phyloP scores from a whole-genome alignment of 1,284 basidiomycete species.

The Pisolithus thermaeus region DNA sequence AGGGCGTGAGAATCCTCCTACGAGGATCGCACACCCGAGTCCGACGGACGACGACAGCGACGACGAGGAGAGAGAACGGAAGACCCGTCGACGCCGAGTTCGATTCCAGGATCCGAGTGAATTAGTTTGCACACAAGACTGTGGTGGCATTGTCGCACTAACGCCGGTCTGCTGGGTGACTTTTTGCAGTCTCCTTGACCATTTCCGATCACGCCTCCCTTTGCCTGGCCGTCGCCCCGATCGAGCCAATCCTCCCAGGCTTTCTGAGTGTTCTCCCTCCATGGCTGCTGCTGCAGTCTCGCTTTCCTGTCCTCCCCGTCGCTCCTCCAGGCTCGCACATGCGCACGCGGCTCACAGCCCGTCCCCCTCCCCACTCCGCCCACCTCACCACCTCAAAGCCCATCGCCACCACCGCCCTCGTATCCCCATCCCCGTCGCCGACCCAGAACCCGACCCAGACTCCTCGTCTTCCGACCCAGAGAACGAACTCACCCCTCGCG shows the following conservation, averaged over 20 bases:
- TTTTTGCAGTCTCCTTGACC: too few species aligned
- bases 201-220: too few species aligned
- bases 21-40: too few species aligned
- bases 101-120: too few species aligned
- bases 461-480: constrained; percentile 17
- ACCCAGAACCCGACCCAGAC: constrained; percentile 19
- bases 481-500: constrained; percentile 29
- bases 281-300: constrained; percentile 27
- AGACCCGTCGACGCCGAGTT: too few species aligned
- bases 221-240: constrained; percentile 1
- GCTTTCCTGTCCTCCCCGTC: constrained; percentile 25
- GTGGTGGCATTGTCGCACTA: too few species aligned
- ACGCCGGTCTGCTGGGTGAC: too few species aligned
- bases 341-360: constrained; percentile 4
- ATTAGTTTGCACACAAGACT: too few species aligned
- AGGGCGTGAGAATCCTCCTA: constrained; percentile 1
- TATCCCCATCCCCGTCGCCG: not conserved
- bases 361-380: constrained; percentile 1
- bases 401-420: not conserved
- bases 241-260: constrained; percentile 22
- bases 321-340: constrained; percentile 22
- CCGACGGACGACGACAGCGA: too few species aligned
- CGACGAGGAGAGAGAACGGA: too few species aligned
- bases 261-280: constrained; percentile 18
- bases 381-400: not conserved